phyloP scores from a whole-genome alignment of 1,139 yeast species.

The Chernovozyma sophiae-reginae region DNA sequence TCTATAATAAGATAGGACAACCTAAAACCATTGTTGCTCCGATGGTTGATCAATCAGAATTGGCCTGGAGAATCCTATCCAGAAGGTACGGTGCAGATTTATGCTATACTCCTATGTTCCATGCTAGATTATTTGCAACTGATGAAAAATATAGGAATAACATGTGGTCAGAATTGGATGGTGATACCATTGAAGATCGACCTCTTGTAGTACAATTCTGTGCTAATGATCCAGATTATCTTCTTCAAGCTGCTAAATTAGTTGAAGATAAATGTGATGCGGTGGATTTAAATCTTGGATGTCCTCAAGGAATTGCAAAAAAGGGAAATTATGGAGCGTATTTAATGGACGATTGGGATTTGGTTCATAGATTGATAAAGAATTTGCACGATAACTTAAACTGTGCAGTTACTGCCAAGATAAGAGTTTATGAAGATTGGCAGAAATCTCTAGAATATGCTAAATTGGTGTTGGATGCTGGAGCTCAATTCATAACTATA shows the following conservation, averaged over 20 bases:
- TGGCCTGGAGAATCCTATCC: slow-evolving; percentile 91
- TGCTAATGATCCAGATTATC: slow-evolving; percentile 87
- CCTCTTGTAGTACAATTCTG: slow-evolving; percentile 93
- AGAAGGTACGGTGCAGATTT: slow-evolving; percentile 88
- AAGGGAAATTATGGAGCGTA: slow-evolving; percentile 96
- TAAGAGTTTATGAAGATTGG: slow-evolving; percentile 82
- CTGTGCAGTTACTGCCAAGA: slow-evolving; percentile 93
- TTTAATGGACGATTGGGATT: slow-evolving; percentile 95
- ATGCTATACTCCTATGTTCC: slow-evolving; percentile 96
- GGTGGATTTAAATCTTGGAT: slow-evolving; percentile 90
- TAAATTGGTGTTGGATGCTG: slow-evolving; percentile 84
- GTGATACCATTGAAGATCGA: slow-evolving; percentile 60
- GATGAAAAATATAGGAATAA: slow-evolving; percentile 74
- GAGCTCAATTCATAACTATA: slow-evolving; percentile 91
- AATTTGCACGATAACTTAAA: slow-evolving; percentile 69
- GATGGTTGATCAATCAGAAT: slow-evolving; percentile 96
- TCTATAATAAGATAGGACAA: slow-evolving; percentile 57
- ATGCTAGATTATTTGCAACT: slow-evolving; percentile 85
- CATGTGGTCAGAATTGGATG: slow-evolving; percentile 77
- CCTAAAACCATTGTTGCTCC: slow-evolving; percentile 94
- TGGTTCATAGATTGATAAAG: slow-evolving; percentile 66
- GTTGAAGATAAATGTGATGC: slow-evolving; percentile 90
- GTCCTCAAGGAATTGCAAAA: slow-evolving; percentile 96
- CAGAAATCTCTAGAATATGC: slow-evolving; percentile 86
- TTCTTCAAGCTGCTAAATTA: slow-evolving; percentile 74